Evolutionary conservation across 352 stramenopile species (phyloP).

Genomic region (Pythium utonaiense): DNA sequence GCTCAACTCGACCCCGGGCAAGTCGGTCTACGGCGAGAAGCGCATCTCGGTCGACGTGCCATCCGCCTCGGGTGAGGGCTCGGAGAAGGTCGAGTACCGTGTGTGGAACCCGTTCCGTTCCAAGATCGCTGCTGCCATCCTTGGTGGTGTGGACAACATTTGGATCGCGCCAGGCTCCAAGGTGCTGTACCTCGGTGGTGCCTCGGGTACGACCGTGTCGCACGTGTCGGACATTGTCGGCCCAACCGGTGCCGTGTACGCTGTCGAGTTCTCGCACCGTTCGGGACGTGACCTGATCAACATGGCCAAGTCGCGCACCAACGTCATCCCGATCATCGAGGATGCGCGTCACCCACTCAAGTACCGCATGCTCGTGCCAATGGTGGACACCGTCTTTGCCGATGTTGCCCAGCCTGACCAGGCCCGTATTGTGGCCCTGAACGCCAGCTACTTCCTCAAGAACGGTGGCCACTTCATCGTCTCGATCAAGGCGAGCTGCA

Average conservation of each 20-base stretch:
- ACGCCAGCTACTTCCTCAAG: conserved; percentile 99
- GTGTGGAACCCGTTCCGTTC: conserved; percentile 99
- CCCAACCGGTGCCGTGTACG: conserved; percentile 96
- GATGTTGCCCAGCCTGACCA: conserved; percentile 99
- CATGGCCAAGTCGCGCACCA: conserved; percentile 98
- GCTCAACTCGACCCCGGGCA: conserved; percentile 97
- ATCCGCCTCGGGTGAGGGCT: conserved; percentile 81
- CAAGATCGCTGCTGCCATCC: conserved; percentile 98
- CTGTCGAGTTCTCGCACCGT: conserved; percentile 99
- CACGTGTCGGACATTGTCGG: conserved; percentile 99
- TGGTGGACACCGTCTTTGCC: conserved; percentile 99
- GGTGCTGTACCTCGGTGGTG: conserved; percentile 98
- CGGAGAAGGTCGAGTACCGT: conserved; percentile 99
- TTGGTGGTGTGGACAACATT: conserved; percentile 99
- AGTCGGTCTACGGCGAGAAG: conserved; percentile 99
- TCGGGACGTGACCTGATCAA: conserved; percentile 98
- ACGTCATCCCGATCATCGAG: conserved; percentile 99
- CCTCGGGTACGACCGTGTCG: conserved; percentile 97
- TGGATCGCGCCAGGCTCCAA: conserved; percentile 97
- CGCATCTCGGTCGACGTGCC: conserved; percentile 97
- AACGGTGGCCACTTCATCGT: conserved; percentile 99
- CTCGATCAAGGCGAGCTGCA: conserved; percentile 99
- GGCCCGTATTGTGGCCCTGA: conserved; percentile 98
- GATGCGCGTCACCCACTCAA: conserved; percentile 97
- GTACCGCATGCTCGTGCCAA: conserved; percentile 98